Percentiles rank a stretch among this genome's conserved stretches.
These are phyloP conservation scores for Leccinum rimulosum DNA, from an alignment of 768 basidiomycete genomes.

Conservation along the genomic window DNA sequence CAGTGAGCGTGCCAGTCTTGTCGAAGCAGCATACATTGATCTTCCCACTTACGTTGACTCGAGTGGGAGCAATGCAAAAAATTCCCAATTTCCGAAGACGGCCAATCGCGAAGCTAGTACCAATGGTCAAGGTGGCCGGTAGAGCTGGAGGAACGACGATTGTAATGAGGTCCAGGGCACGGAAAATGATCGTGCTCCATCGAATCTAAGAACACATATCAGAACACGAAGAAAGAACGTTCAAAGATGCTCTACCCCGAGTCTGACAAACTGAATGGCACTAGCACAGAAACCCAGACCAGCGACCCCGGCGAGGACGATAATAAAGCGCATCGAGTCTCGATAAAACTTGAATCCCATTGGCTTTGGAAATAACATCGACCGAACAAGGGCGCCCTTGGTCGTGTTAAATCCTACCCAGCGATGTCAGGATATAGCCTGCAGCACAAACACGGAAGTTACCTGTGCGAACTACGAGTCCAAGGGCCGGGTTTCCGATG, in stretches of 20 bases:
- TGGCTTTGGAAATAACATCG: conserved; percentile 98
- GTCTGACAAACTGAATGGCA: conserved; percentile 85
- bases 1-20: conserved; percentile 97
- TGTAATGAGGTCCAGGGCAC: conserved; percentile 93
- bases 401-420: conserved; percentile 89
- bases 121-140: conserved; percentile 95
- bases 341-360: conserved; percentile 99
- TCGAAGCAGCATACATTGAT: conserved; percentile 98
- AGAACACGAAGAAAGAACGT: neutral
- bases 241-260: conserved; percentile 57
- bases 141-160: conserved; percentile 97
- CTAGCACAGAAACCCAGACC: conserved; percentile 88
- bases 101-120: conserved; percentile 90
- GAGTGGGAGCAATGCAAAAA: conserved; percentile 94
- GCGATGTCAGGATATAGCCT: conserved; percentile 6
- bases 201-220: conserved; percentile 52
- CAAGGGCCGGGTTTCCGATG: conserved; percentile 63
- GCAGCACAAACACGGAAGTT: conserved; percentile 10
- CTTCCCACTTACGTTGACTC: conserved; percentile 94
- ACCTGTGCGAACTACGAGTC: conserved; percentile 87
- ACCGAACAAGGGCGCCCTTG: conserved; percentile 91
- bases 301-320: conserved; percentile 89
- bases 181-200: conserved; percentile 88
- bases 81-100: conserved; percentile 85
- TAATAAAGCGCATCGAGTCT: conserved; percentile 87